Conservation (phyloP, 2,329 filamentous ascomycete genomes). For the Elsinoe australis region DNA sequence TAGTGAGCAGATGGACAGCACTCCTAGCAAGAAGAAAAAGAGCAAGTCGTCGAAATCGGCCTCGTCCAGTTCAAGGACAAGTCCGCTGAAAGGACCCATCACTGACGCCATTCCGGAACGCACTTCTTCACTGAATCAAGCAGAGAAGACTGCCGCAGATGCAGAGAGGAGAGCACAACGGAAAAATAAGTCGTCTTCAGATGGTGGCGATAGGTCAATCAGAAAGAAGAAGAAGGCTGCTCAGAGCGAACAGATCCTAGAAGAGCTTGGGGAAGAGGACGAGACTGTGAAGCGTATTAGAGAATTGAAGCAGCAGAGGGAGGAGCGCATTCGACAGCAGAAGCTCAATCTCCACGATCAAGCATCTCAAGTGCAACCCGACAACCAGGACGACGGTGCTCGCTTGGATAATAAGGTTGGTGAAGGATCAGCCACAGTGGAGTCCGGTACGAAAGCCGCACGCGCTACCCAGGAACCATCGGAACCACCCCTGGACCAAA, state of each 20-base stretch:
- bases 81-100: slow-evolving; percentile 23
- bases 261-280: slow-evolving; percentile 33
- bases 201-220: slow-evolving; percentile 18
- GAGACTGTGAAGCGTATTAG: slow-evolving; percentile 53
- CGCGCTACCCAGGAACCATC: slow-evolving; percentile 14
- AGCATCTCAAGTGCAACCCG: not conserved
- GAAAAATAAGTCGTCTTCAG: slow-evolving; percentile 18
- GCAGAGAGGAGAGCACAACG: slow-evolving; percentile 25
- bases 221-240: slow-evolving; percentile 26
- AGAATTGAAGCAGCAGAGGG: slow-evolving; percentile 50
- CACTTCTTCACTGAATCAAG: slow-evolving; percentile 30
- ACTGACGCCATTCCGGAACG: slow-evolving; percentile 30
- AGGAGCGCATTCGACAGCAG: slow-evolving; percentile 46
- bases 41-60: slow-evolving; percentile 7
- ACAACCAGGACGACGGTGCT: not conserved
- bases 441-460: slow-evolving; percentile 12
- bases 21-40: slow-evolving; percentile 1
- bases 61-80: slow-evolving; percentile 6
- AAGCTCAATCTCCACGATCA: slow-evolving; percentile 1
- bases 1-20: not conserved
- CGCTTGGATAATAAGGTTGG: slow-evolving; percentile 15
- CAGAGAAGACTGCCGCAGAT: slow-evolving; percentile 28
- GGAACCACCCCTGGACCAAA: not conserved
- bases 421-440: not conserved
- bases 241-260: slow-evolving; percentile 19